Conservation (phyloP, 345 rosid species). For the Boechera divaricarpa region DNA sequence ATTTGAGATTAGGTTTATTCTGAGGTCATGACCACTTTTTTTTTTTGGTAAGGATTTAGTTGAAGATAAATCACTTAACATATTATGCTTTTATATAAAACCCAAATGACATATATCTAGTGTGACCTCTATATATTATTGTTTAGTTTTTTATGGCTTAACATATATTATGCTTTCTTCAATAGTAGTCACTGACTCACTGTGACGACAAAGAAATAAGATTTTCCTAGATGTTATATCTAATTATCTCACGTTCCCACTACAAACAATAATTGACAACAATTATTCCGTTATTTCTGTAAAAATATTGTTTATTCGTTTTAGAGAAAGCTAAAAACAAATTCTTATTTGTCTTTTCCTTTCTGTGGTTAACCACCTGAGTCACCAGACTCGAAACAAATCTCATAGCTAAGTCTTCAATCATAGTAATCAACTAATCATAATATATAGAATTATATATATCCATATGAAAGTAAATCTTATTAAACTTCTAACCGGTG, state of each 20-base stretch:
- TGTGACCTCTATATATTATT: neutral
- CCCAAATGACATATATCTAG: neutral
- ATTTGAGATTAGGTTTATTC: slow-evolving; percentile 13
- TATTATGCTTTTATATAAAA: neutral
- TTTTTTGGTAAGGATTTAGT: neutral
- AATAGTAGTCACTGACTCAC: neutral
- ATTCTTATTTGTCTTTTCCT: slow-evolving; percentile 16
- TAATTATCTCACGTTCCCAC: slow-evolving; percentile 13
- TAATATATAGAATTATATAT: neutral
- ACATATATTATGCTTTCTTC: neutral
- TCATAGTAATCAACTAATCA: neutral
- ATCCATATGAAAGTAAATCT: neutral
- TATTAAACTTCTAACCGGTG: too few species aligned
- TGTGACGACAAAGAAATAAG: neutral
- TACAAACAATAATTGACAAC: slow-evolving; percentile 5
- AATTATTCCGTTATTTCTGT: slow-evolving; percentile 2
- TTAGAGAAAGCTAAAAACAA: neutral
- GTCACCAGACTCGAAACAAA: slow-evolving; percentile 5
- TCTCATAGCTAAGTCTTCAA: neutral
- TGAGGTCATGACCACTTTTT: slow-evolving; percentile 16
- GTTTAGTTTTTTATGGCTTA: neutral
- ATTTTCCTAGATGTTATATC: neutral
- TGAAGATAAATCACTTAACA: neutral
- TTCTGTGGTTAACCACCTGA: slow-evolving; percentile 33
- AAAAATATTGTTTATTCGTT: slow-evolving; percentile 15